phyloP scores from a whole-genome alignment of 2,329 filamentous ascomycete genomes.

The Rosellinia necatrix region DNA sequence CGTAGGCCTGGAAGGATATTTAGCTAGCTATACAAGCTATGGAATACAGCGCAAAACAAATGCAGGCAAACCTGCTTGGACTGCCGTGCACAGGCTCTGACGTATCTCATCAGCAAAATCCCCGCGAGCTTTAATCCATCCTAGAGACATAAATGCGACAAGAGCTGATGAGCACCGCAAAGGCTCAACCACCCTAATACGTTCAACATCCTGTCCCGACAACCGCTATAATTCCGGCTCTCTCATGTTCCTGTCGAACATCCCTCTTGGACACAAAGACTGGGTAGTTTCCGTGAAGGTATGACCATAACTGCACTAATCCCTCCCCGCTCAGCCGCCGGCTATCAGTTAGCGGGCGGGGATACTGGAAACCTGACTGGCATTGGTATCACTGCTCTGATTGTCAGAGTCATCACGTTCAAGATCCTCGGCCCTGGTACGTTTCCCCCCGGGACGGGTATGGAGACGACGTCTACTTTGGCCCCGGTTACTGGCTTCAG shows the following conservation, averaged over 20 bases:
- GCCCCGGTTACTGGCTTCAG: conserved; percentile 20
- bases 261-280: neutral
- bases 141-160: neutral
- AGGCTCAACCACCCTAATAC: neutral
- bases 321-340: neutral
- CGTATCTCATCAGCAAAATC: neutral
- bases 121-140: neutral
- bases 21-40: neutral
- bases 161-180: neutral
- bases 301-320: neutral
- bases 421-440: neutral
- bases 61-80: no score
- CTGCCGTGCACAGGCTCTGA: no score
- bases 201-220: neutral
- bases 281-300: neutral
- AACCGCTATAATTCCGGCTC: no score
- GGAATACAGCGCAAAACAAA: neutral
- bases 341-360: conserved; percentile 33
- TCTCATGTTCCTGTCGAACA: no score
- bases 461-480: neutral
- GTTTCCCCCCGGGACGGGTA: neutral
- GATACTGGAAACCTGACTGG: conserved; percentile 39
- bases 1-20: no score
- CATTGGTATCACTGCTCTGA: conserved; percentile 41
- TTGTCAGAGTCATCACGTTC: conserved; percentile 18